Percentiles rank a stretch among this genome's conserved stretches.
Evolutionary conservation across 768 basidiomycete genomes (phyloP).

Genomic region (Naganishia antarctica): DNA sequence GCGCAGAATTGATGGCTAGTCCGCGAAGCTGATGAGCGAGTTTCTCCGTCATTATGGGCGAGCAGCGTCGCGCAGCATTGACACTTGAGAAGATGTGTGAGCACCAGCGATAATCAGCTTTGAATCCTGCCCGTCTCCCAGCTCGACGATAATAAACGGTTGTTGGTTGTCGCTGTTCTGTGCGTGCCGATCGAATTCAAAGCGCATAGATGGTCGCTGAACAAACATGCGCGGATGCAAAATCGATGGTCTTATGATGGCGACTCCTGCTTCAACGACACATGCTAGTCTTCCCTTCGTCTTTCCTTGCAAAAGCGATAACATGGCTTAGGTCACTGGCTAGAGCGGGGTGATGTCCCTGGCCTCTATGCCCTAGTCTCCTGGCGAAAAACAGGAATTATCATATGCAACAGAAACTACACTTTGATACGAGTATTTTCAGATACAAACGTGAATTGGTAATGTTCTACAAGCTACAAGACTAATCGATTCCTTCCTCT

Average conservation of each 20-base stretch:
- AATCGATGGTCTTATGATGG: background rate
- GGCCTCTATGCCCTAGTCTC: background rate
- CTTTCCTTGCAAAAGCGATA: too few species aligned
- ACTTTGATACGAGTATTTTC: background rate
- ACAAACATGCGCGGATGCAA: conserved; percentile 22
- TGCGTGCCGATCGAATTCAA: conserved; percentile 17
- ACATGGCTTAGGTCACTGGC: too few species aligned
- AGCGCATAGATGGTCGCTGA: conserved; percentile 9
- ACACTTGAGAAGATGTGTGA: background rate
- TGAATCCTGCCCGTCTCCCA: too few species aligned
- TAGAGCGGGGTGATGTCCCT: background rate
- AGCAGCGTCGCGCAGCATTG: background rate
- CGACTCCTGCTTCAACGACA: too few species aligned
- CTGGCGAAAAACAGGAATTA: background rate
- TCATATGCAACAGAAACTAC: background rate
- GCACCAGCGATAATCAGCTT: too few species aligned
- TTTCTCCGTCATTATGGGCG: background rate
- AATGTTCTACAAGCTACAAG: background rate
- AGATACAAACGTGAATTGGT: background rate
- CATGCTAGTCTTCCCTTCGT: too few species aligned
- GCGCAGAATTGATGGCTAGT: background rate
- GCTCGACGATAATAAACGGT: background rate
- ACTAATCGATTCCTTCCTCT: background rate
- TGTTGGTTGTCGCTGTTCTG: conserved; percentile 2
- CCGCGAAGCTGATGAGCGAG: conserved; percentile 10